Evolutionary conservation across 441 rosid species (phyloP), one percentile per base, ranked within the genome.

Genomic region (Syzygium malaccense): DNA sequence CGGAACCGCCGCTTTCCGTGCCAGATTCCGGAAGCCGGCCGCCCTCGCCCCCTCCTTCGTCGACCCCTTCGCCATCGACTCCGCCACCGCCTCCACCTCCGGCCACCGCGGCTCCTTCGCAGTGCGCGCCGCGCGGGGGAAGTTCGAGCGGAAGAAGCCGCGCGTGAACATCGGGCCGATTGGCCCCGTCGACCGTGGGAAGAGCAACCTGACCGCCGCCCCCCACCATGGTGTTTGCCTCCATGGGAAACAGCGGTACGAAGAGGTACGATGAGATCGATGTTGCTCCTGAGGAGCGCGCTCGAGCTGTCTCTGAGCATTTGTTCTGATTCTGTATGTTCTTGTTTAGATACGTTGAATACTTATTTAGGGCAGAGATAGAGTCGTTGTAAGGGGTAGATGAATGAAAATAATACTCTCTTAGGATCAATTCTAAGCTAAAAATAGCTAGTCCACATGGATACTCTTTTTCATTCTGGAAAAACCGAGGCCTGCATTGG

Each of bases 141-240:
- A 97, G 85, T 95, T 97, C 93, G 99, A 98, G 95, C 88, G 99
- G 54, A 96, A 96, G 92, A 98, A 98, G 57, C 99, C 98, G 86
- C 99, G 96, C 26, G 94, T 98, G 80, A 97, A 98, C 93, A 95
- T 98, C 88, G 98, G 99, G 14, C 96, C 99, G 3, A 98, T 96
- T 55, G 99, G 99, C 58, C 98, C 96, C 51, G 99, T 97, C 86
- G 99, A 98, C 98, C 99, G 96, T 71, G 99, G 99, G 25, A 97
- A 98, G 91, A 98, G 98, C 32, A 95, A 99, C 37, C 90, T 96
- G 60, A 98, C 98, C n/a, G 98, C 98, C 7, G 97, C 99, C 78
- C 94, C 94, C 96, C 33, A 97, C 99, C 91, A 98, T 97, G 99
- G 99, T 98, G 51, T 88, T 96, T 25, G 99, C 98, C 84, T 86